A percentile compares a stretch with the other conserved stretches of the same genome.
Conservation (phyloP, 495 filamentous ascomycete genomes). For the Penicillium cataractarum region DNA sequence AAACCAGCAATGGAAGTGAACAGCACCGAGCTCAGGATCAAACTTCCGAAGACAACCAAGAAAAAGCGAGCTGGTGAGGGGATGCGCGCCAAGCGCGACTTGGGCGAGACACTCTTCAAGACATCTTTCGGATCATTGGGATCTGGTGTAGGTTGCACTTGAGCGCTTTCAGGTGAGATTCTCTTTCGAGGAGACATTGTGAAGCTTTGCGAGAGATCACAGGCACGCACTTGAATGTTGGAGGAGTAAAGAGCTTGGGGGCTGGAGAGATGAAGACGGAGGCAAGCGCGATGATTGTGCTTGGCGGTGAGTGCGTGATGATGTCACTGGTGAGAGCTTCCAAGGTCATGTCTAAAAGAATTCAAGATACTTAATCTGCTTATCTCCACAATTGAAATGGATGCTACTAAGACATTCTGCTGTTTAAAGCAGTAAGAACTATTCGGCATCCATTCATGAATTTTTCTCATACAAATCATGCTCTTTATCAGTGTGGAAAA, state of each 20-base stretch:
- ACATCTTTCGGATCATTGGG: constrained; percentile 20
- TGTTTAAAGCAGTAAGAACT: neutral
- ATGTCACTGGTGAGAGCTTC: constrained; percentile 36
- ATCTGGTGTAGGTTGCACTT: constrained; percentile 19
- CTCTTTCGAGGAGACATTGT: constrained; percentile 24
- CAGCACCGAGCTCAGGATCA: constrained; percentile 58
- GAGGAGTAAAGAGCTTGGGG: constrained; percentile 8
- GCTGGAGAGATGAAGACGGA: constrained; percentile 6
- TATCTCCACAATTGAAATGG: neutral
- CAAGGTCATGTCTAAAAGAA: constrained; percentile 7
- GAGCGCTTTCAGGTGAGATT: constrained; percentile 2
- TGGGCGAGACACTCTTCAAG: constrained; percentile 7
- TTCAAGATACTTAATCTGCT: neutral
- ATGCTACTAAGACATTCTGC: neutral
- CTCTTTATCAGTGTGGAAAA: neutral
- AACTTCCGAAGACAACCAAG: constrained; percentile 64
- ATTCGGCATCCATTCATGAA: neutral
- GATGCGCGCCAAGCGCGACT: constrained; percentile 28
- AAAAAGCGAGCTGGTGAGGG: constrained; percentile 61
- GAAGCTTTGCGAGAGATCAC: neutral
- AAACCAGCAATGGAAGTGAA: constrained; percentile 57
- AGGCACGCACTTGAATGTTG: constrained; percentile 1
- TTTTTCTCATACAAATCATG: neutral
- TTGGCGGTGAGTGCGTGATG: constrained; percentile 41
- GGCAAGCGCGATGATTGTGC: constrained; percentile 22